Evolutionary conservation across 495 filamentous ascomycete species (phyloP).

Genomic region (Aspergillus conjunctus): DNA sequence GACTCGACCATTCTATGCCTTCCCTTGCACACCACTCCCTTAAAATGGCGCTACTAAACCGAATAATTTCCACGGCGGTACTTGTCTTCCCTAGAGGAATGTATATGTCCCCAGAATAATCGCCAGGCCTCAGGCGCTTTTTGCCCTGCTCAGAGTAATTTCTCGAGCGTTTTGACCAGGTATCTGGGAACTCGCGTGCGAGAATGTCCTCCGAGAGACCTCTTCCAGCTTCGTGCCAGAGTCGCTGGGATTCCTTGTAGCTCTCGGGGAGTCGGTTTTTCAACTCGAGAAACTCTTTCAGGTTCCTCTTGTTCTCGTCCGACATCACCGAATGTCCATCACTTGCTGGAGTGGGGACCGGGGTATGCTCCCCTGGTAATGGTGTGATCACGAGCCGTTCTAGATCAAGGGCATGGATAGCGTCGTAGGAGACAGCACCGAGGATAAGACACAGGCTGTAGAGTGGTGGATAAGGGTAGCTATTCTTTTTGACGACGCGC

Average conservation of each 20-base stretch:
- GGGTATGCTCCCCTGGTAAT: slow-evolving; percentile 43
- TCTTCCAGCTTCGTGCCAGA: slow-evolving; percentile 50
- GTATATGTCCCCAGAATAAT: slow-evolving; percentile 47
- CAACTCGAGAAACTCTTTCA: slow-evolving; percentile 45
- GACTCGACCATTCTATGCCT: slow-evolving; percentile 44
- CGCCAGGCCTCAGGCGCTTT: slow-evolving; percentile 34
- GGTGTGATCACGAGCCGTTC: slow-evolving; percentile 46
- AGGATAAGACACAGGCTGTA: slow-evolving; percentile 48
- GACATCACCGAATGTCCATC: slow-evolving; percentile 36
- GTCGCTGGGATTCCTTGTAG: slow-evolving; percentile 43
- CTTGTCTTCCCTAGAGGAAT: slow-evolving; percentile 46
- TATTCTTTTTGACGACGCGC: slow-evolving; percentile 45
- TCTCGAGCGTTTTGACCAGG: slow-evolving; percentile 47
- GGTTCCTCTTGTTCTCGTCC: slow-evolving; percentile 39
- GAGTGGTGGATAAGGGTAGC: slow-evolving; percentile 40
- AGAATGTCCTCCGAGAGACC: slow-evolving; percentile 49
- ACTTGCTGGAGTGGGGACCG: slow-evolving; percentile 42
- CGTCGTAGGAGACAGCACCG: slow-evolving; percentile 50
- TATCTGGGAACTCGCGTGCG: slow-evolving; percentile 44
- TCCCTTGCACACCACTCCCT: slow-evolving; percentile 51
- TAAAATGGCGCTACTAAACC: slow-evolving; percentile 47
- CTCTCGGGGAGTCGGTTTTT: slow-evolving; percentile 44
- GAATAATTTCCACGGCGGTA: slow-evolving; percentile 50
- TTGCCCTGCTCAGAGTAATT: slow-evolving; percentile 43
- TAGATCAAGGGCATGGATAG: slow-evolving; percentile 48